Base-by-base conservation (phyloP, 108 stramenopile species). In the Phaeodactylum tricornutum region DNA sequence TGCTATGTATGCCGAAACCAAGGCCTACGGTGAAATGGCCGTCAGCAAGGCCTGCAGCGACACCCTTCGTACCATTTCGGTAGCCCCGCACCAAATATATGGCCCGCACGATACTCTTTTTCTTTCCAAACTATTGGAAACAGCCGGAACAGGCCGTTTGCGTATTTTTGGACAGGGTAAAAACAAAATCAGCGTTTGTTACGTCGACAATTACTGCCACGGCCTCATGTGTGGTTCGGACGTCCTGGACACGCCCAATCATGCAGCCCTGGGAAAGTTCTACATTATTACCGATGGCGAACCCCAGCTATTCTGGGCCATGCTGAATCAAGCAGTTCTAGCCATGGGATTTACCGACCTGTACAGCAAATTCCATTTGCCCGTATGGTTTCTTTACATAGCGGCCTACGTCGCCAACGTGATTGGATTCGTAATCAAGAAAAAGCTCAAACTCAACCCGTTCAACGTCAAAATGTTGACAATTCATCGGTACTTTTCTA, bases 121-220 rank as follows among this genome's bases (percentile, higher is more conserved):
- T 60, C 52, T 98, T 30, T 95, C 97, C 7, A 92, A 79, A 25
- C 55, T 98, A 4, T 53, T 98, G 38, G 89, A 91, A 61, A 78
- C 89, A 6, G 77, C 86, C 15, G 85, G 92, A 16, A 74, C 50
- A 42, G 95, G 91, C 0, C 71, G 78, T 39, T 64, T 98, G 16
- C 67, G 95, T 5, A 73, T 98, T 44, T 95, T 98, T 67, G 97
- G 95, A 25, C 53, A 75, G 14, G 97, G 97, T 2, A 45, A 75
- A 19, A 96, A 93, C 57, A 66, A 67, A 24, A 91, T 94, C 40
- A 86, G 89, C 50, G 79, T 98, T 61, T 86, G 83, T 29, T 87
- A 96, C 51, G 92, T 95, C 17, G 97, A 98, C 62, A 98, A 96
- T 61, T 98, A 98, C 62, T 92, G 88, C 44, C 95, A 96, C 57